Evolutionary conservation across 1,139 yeast genomes (phyloP).

Genomic region (Geotrichum phurueaensis): DNA sequence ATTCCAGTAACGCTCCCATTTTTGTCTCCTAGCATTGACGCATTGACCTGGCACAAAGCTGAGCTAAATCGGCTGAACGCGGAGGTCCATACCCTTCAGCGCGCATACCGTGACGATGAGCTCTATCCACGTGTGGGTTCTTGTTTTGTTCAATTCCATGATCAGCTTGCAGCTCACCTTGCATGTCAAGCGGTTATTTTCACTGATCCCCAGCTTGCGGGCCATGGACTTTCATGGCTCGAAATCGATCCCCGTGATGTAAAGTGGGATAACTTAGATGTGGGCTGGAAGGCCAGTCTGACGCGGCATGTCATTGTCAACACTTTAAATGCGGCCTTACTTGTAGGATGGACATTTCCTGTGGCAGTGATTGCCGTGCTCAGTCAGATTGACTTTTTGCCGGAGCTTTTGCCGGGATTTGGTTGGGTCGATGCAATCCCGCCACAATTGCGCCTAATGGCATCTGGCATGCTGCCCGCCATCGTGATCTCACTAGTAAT

Average conservation of each 20-base stretch:
- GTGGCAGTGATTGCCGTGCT: slow-evolving; percentile 78
- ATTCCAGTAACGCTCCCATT: slow-evolving; percentile 19
- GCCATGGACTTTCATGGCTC: slow-evolving; percentile 16
- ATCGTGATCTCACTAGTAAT: slow-evolving; percentile 60
- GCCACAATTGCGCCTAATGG: slow-evolving; percentile 48
- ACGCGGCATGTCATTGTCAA: slow-evolving; percentile 42
- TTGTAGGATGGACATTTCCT: slow-evolving; percentile 80
- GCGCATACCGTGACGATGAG: slow-evolving; percentile 11
- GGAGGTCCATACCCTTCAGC: slow-evolving; percentile 25
- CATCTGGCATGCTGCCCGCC: slow-evolving; percentile 75
- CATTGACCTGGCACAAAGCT: slow-evolving; percentile 23
- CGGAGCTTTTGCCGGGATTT: slow-evolving; percentile 55
- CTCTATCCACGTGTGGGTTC: slow-evolving; percentile 26
- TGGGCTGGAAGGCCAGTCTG: slow-evolving; percentile 15
- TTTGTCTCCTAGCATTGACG: slow-evolving; percentile 21
- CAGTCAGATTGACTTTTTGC: slow-evolving; percentile 64
- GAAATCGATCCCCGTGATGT: slow-evolving; percentile 31
- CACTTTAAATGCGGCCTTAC: slow-evolving; percentile 48
- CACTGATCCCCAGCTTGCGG: slow-evolving; percentile 17
- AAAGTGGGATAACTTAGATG: slow-evolving; percentile 29
- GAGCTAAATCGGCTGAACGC: slow-evolving; percentile 28
- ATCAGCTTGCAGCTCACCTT: slow-evolving; percentile 31
- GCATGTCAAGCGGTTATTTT: slow-evolving; percentile 30
- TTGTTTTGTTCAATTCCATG: slow-evolving; percentile 33
- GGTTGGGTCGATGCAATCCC: slow-evolving; percentile 63